Evolutionary conservation across 495 filamentous ascomycete species (phyloP), one percentile per base, ranked within the genome.

Genomic region (Bacidia rubella): DNA sequence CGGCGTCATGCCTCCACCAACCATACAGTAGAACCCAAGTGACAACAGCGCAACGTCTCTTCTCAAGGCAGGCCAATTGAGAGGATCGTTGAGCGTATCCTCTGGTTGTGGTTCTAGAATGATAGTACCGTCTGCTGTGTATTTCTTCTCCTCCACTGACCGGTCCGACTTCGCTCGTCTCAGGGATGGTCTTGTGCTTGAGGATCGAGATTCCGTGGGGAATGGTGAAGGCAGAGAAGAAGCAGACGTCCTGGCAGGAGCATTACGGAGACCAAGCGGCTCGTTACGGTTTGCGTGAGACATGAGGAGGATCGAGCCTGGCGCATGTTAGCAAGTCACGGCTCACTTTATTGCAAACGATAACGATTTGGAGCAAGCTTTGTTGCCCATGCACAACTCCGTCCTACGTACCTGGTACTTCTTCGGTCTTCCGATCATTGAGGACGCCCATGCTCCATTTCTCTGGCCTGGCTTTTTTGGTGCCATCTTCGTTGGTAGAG

Each of bases 31-130:
- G 59, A 94, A 83, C 0, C 92, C 90, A 11, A 98, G 70, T 0
- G 84, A 92, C 4, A 95, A 54, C 57, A 98, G 65, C 0, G 92
- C 87, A 26, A 76, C 62, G 70, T 96, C 87, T 66, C 92, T 71
- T 27, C 87, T 77, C 84, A 85, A 87, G 1, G 73, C 66, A 1
- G 86, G 79, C 92, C 92, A 98, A 59, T 98, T 98, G 41, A 98
- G 66, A 0, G 92, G 92, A 60, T 98, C 92, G 55, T 98, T 95
- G 23, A 73, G 69, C 0, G 86, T 87, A 35, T 95, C 87, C 41
- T 96, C 90, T 1, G 92, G 92, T 61, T 97, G 92, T 0, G 90
- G 90, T 1, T 93, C 83, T 9, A 98, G 69, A 51, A 98, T 86
- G 57, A 95, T 87, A 48, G 78, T 79, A 27, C 90, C 92, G 66